Conservation (phyloP, 257 asterid genomes). For the Echites panduratus region DNA sequence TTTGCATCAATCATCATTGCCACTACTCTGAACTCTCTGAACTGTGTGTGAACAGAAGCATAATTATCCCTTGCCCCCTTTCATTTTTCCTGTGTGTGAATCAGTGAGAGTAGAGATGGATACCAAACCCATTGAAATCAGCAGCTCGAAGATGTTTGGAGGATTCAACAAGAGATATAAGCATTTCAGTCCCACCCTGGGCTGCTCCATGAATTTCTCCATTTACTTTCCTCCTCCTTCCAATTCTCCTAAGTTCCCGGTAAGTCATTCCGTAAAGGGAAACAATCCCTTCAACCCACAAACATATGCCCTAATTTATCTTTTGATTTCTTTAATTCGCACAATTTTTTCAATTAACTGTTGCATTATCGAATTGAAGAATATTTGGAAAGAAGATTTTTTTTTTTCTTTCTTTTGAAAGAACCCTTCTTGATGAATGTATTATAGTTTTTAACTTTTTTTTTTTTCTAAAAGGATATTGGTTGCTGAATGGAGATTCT, state of each 20-base stretch:
- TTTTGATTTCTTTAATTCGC: neutral
- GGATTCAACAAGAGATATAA: conserved; percentile 92
- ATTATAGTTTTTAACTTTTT: too few relatives aligned
- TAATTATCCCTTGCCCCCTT: neutral
- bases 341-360: neutral
- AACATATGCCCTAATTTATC: neutral
- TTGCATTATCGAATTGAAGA: neutral
- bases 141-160: conserved; percentile 89
- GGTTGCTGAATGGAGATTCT: neutral
- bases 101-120: conserved; percentile 35
- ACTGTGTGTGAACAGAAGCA: neutral
- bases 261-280: conserved; percentile 16
- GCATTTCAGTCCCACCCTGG: conserved; percentile 75
- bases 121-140: conserved; percentile 63
- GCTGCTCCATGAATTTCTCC: conserved; percentile 88
- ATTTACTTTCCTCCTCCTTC: conserved; percentile 87
- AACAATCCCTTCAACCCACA: neutral
- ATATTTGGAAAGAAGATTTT: neutral
- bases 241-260: conserved; percentile 69
- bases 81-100: conserved; percentile 2
- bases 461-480: neutral
- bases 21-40: neutral
- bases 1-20: neutral
- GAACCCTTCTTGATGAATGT: too few relatives aligned
- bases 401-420: neutral